Evolutionary conservation across 164 flowering plant species (phyloP), one percentile per base, ranked within the genome.

Genomic region (Pachysandra terminalis): DNA sequence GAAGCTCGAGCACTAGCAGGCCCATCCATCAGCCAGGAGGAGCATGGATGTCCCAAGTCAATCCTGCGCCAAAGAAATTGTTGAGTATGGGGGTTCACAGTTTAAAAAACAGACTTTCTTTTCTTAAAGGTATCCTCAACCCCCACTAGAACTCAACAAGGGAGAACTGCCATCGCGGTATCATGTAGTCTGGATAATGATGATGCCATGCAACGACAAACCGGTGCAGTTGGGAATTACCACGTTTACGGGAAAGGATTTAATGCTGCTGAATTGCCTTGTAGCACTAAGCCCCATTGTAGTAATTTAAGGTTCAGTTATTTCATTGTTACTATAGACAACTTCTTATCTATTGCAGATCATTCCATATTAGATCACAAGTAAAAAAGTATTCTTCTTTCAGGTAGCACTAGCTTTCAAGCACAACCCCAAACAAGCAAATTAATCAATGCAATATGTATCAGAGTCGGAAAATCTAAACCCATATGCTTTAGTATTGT

Each of bases 1-100:
- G 85, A 74, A 68, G 80, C 91, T 70, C 81, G 74, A 77, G 80
- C 85, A 80, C 81, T 77, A 77, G 83, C 85, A 80, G 78, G 85
- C 87, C 62, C 82, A 80, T 82, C 89, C 85, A 80, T 83, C 81
- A 81, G 74, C 87, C 78, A 70, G 83, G 78, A 77, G 77, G 80
- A 65, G 71, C 78, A 80, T 85, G 84, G 83, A 81, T 78, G 79
- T 75, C 73, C 87, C 89, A 81, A 74, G 86, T 76, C 61, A 83
- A 83, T 84, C 98, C 98, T 94, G 98, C 97, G 89, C 69, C 93
- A 91, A 91, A 91, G 85, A 91, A 91, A 84, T 78, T 78, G 65
- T 80, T 90, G 95, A 90, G 90, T 83, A 78, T 70, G 80, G 89
- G 82, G 90, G 83, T 83, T 74, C 78, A 81, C 73, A 74, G 80